Percentiles rank a stretch among this genome's conserved stretches.
phyloP scores from a whole-genome alignment of 164 flowering plant species.

The Aristolochia californica region DNA sequence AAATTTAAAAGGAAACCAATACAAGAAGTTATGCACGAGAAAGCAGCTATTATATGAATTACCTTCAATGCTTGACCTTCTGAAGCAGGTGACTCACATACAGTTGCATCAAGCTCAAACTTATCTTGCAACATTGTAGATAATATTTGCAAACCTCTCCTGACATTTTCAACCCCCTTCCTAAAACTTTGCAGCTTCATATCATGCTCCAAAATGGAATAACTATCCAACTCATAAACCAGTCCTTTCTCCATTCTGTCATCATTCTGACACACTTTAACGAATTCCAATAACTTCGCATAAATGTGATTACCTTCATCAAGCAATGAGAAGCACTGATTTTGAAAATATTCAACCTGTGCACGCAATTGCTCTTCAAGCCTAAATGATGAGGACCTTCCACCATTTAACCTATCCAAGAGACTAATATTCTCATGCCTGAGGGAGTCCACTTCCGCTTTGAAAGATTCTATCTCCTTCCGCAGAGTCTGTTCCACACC shows the following conservation, averaged over 20 bases:
- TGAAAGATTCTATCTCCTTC: slow-evolving; percentile 63
- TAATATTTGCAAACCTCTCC: slow-evolving; percentile 44
- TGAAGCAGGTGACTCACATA: slow-evolving; percentile 16
- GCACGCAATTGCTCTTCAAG: slow-evolving; percentile 60
- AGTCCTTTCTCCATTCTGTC: slow-evolving; percentile 15
- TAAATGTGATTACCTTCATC: slow-evolving; percentile 45
- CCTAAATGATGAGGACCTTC: slow-evolving; percentile 32
- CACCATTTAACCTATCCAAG: slow-evolving; percentile 49
- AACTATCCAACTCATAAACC: slow-evolving; percentile 36
- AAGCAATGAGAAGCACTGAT: slow-evolving; percentile 51
- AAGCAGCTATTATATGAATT: slow-evolving; percentile 5
- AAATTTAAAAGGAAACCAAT: no score
- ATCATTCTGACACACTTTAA: slow-evolving; percentile 24
- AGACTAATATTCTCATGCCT: slow-evolving; percentile 67
- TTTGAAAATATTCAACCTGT: slow-evolving; percentile 45
- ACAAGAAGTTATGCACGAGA: not conserved
- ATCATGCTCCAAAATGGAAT: slow-evolving; percentile 64
- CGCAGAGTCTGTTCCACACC: slow-evolving; percentile 71
- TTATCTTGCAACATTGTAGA: slow-evolving; percentile 53
- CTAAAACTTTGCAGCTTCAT: slow-evolving; percentile 71
- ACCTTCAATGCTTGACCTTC: slow-evolving; percentile 31
- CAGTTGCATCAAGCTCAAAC: slow-evolving; percentile 17
- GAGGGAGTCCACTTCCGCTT: slow-evolving; percentile 63
- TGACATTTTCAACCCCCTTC: slow-evolving; percentile 52
- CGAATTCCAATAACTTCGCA: slow-evolving; percentile 41